Evolutionary conservation across 2,329 filamentous ascomycete genomes (phyloP).

Genomic region (Thelonectria blattea): DNA sequence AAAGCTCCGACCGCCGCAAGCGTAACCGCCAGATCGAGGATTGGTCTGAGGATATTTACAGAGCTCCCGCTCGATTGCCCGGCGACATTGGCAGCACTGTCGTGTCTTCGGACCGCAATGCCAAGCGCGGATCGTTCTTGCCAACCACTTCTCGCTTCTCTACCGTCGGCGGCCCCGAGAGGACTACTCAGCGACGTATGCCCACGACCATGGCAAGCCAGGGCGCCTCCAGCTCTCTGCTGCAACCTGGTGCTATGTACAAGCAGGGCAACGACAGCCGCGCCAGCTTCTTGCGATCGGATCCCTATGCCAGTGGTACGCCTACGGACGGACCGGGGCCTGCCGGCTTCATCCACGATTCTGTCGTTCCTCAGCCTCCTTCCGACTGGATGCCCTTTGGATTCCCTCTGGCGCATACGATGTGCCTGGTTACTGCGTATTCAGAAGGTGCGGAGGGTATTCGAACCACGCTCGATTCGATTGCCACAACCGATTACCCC

Average conservation of each 20-base stretch:
- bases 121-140: constrained; percentile 86
- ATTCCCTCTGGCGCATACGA: constrained; percentile 89
- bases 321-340: constrained; percentile 76
- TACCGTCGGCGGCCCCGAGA: constrained; percentile 81
- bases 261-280: constrained; percentile 68
- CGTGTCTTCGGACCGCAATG: constrained; percentile 68
- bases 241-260: constrained; percentile 76
- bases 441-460: constrained; percentile 94
- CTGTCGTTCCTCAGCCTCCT: constrained; percentile 94
- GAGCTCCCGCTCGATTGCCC: constrained; percentile 80
- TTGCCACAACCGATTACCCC: constrained; percentile 97
- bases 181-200: constrained; percentile 55
- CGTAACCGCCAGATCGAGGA: constrained; percentile 94
- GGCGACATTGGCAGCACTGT: constrained; percentile 74
- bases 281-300: constrained; percentile 68
- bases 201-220: constrained; percentile 98
- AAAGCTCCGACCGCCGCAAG: constrained; percentile 80
- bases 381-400: constrained; percentile 98
- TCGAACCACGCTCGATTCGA: constrained; percentile 91
- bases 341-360: constrained; percentile 93
- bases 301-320: constrained; percentile 60
- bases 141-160: constrained; percentile 96
- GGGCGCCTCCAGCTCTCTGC: constrained; percentile 72
- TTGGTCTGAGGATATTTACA: constrained; percentile 97
- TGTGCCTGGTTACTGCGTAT: constrained; percentile 95